These are phyloP conservation scores for Alternaria gansuensis DNA, from an alignment of 2,329 filamentous ascomycete species.

Conservation along the genomic window DNA sequence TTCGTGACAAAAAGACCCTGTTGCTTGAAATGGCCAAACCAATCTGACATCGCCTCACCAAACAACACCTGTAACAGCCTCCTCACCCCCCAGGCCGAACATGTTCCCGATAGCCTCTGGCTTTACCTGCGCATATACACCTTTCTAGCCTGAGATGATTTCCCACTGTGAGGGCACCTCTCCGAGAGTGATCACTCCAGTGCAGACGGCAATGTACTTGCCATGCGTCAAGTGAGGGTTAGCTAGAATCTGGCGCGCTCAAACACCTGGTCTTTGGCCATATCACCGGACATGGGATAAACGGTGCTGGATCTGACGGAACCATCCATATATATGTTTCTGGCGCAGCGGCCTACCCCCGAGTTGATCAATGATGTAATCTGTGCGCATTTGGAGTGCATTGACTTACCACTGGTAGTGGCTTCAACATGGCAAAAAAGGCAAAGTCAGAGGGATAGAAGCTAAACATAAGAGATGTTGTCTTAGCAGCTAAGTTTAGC, in stretches of 20 bases:
- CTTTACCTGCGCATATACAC: constrained; percentile 12
- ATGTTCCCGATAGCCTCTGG: neutral
- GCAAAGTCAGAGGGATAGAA: constrained; percentile 31
- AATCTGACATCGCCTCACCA: constrained; percentile 9
- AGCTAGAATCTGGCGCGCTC: constrained; percentile 14
- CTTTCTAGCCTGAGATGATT: constrained; percentile 10
- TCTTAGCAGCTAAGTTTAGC: constrained; percentile 30
- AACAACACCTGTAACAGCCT: constrained; percentile 14
- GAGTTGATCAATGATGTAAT: neutral
- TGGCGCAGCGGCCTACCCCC: neutral
- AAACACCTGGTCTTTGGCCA: constrained; percentile 15
- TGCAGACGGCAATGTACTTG: constrained; percentile 12
- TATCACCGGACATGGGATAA: constrained; percentile 14
- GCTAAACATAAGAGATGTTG: constrained; percentile 26
- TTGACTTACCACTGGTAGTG: constrained; percentile 12
- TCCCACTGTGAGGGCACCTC: constrained; percentile 6
- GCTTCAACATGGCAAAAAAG: constrained; percentile 23
- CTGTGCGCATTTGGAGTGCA: neutral
- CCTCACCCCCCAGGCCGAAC: constrained; percentile 9
- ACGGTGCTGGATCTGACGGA: constrained; percentile 4
- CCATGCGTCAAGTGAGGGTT: constrained; percentile 12
- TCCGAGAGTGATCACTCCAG: constrained; percentile 8
- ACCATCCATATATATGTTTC: constrained; percentile 13
- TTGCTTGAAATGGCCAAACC: constrained; percentile 8
- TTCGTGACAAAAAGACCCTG: constrained; percentile 10